Conservation (phyloP, 2,329 filamentous ascomycete genomes). For the Cladophialophora chaetospira region DNA sequence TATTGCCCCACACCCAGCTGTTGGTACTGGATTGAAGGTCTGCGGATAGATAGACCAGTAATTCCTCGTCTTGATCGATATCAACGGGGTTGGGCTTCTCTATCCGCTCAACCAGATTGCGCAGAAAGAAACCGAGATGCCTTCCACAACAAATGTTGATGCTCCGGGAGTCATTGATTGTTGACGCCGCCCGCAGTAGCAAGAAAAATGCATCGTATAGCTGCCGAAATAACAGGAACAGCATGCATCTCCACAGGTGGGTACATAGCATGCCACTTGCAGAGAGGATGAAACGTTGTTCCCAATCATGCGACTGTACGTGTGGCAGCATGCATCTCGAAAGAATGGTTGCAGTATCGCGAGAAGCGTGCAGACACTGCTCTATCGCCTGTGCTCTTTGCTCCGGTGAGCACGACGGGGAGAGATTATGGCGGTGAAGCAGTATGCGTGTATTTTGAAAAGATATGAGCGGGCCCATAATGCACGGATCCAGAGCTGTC, state of each 20-base stretch:
- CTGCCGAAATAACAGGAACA: conserved; percentile 75
- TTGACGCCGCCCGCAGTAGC: conserved; percentile 70
- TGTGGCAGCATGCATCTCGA: conserved; percentile 62
- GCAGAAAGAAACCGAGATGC: conserved; percentile 78
- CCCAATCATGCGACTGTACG: conserved; percentile 38
- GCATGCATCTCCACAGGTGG: conserved; percentile 83
- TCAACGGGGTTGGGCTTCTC: conserved; percentile 45
- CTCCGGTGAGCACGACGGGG: conserved; percentile 66
- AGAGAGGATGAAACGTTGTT: conserved; percentile 61
- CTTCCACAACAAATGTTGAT: conserved; percentile 78
- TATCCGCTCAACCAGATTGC: conserved; percentile 61
- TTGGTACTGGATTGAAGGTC: conserved; percentile 76
- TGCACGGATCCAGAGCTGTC: conserved; percentile 70
- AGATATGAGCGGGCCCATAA: conserved; percentile 73
- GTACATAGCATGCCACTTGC: conserved; percentile 75
- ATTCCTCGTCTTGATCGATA: conserved; percentile 74
- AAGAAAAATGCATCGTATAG: conserved; percentile 72
- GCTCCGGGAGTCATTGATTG: conserved; percentile 70
- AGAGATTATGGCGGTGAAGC: conserved; percentile 85
- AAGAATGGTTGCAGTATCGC: conserved; percentile 78
- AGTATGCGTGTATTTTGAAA: conserved; percentile 82
- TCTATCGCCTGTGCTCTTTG: conserved; percentile 73
- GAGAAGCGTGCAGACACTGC: conserved; percentile 71
- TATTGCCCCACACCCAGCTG: conserved; percentile 79
- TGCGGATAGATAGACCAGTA: conserved; percentile 80